A percentile compares a stretch with the other conserved stretches of the same genome.
Evolutionary conservation across 1,139 yeast species (phyloP).

Genomic region (Suhomyces guaymorum): DNA sequence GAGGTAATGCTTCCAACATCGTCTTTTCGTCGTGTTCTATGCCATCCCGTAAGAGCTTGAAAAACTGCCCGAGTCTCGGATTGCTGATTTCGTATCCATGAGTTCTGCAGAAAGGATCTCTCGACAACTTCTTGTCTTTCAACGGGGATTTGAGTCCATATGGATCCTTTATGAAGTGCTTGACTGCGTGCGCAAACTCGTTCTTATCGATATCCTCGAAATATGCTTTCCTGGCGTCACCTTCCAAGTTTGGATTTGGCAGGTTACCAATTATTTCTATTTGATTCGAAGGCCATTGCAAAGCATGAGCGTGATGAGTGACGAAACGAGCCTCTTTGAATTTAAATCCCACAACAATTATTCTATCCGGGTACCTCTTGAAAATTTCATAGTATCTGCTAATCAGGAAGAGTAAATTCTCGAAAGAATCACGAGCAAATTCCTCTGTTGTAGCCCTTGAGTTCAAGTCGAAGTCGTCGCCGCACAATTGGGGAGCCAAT

Average conservation of each 20-base stretch:
- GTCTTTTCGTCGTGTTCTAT: neutral
- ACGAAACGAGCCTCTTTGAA: slow-evolving; percentile 66
- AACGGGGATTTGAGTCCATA: slow-evolving; percentile 53
- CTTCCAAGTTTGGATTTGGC: slow-evolving; percentile 49
- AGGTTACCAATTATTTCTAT: slow-evolving; percentile 58
- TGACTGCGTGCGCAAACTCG: slow-evolving; percentile 58
- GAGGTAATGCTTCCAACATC: neutral
- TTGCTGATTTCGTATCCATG: slow-evolving; percentile 43
- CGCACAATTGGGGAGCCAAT: too few relatives aligned
- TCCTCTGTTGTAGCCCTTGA: slow-evolving; percentile 55
- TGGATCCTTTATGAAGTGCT: slow-evolving; percentile 59
- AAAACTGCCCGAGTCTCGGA: slow-evolving; percentile 25
- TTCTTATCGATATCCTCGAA: slow-evolving; percentile 43
- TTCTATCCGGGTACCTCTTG: slow-evolving; percentile 47
- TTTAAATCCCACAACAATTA: slow-evolving; percentile 71
- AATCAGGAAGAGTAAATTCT: slow-evolving; percentile 67
- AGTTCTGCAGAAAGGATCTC: slow-evolving; percentile 62
- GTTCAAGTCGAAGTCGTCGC: slow-evolving; percentile 8
- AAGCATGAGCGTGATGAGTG: slow-evolving; percentile 54
- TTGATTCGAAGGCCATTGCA: slow-evolving; percentile 36
- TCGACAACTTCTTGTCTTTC: slow-evolving; percentile 41
- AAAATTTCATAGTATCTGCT: slow-evolving; percentile 54
- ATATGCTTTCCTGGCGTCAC: slow-evolving; percentile 28
- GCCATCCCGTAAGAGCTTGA: slow-evolving; percentile 17
- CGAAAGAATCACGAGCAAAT: slow-evolving; percentile 79